Percentiles rank a stretch among this genome's conserved stretches.
Conservation (phyloP, 768 basidiomycete species). For the Agrocybe praecox region DNA sequence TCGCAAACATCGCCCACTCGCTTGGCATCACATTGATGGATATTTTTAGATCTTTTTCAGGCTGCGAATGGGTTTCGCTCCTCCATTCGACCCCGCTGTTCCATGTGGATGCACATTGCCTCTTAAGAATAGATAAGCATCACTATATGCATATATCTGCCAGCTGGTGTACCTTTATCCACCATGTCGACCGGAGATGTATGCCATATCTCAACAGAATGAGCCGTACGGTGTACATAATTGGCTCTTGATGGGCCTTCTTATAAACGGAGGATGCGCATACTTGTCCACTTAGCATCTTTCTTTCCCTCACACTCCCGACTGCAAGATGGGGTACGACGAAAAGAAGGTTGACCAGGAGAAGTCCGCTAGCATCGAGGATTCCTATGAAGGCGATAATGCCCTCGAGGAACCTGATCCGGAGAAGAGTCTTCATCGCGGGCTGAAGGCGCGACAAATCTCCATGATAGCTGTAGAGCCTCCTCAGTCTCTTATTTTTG, state of each 20-base stretch:
- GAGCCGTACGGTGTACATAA: not conserved
- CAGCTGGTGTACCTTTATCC: not conserved
- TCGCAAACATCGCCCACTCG: too few species aligned
- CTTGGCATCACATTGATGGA: not conserved
- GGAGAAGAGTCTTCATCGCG: constrained; percentile 45
- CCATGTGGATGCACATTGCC: constrained; percentile 5
- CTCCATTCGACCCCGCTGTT: not conserved
- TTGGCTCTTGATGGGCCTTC: not conserved
- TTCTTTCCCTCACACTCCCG: not conserved
- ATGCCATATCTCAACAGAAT: not conserved
- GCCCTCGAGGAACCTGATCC: constrained; percentile 32
- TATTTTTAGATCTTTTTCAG: not conserved
- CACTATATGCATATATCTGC: not conserved
- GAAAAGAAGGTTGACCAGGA: constrained; percentile 26
- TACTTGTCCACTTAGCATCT: not conserved
- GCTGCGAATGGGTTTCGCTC: not conserved
- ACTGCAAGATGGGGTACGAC: constrained; percentile 21
- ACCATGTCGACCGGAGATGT: constrained; percentile 4
- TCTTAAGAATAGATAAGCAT: not conserved
- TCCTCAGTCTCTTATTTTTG: constrained; percentile 4
- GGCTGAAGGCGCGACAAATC: constrained; percentile 52
- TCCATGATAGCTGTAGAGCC: constrained; percentile 55
- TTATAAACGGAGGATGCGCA: constrained; percentile 1
- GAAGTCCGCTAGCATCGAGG: constrained; percentile 19
- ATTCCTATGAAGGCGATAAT: constrained; percentile 18